Base-by-base conservation (phyloP, 352 stramenopile genomes). In the Globisporangium orthogonon region DNA sequence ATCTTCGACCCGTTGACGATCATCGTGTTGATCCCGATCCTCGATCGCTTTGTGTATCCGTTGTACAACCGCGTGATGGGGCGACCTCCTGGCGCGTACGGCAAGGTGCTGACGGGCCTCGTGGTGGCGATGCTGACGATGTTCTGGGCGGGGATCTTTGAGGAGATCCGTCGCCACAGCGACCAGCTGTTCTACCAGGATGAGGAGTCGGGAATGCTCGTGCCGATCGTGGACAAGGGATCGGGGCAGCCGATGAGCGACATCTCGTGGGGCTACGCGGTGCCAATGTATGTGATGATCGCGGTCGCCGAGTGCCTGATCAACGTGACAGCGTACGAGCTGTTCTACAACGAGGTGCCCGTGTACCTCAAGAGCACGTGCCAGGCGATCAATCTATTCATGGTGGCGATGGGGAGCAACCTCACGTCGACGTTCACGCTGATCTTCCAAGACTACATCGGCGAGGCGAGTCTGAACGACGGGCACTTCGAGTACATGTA, bases 401-500 rank as follows among this genome's bases (percentile, higher is more conserved):
- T 89, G 81, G 72, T 93, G 53, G 76, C 81, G 51, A 95, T 95
- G 79, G 85, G 85, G 31, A 91, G 80, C 69, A 93, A 92, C 70
- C 62, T 93, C 51, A 95, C 83, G 45, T 95, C 85, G 37, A 92
- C 81, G 31, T 95, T 95, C 67, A 95, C 85, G 54, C 69, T 95
- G 31, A 66, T 92, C 1, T 95, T 95, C 62, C 77, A 89, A 31
- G 58, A 79, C 50, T 87, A 76, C 55, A 90, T 93, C 58, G 68
- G 69, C n/a, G 43, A 89, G 30, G 40, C 87, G 31, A 64, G 85
- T 51, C 71, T 95, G 37, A 91, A 95, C 59, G 54, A 89, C 31
- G 83, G 83, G 43, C 70, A 95, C 54, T 89, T 95, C 61, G 85
- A 95, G 79, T 92, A 93, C 78, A 95, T 95, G 85, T 95, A 87